A percentile compares a stretch with the other conserved stretches of the same genome.
Evolutionary conservation across 805 yeast genomes (phyloP).

Genomic region (Suhomyces canberraensis): DNA sequence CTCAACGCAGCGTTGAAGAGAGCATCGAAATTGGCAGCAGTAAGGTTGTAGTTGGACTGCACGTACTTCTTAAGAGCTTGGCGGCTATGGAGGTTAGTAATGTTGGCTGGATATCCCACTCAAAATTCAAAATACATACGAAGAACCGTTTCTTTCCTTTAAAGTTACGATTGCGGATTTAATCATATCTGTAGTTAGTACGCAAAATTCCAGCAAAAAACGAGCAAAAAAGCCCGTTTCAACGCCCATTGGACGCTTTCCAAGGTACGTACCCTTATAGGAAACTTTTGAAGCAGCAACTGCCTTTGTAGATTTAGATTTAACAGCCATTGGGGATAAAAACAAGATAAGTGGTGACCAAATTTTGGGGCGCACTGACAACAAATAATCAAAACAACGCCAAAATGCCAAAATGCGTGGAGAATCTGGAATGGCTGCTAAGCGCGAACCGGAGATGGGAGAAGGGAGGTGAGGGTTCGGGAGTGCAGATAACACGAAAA

Average conservation of each 20-base stretch:
- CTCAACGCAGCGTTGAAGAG: slow-evolving; percentile 75
- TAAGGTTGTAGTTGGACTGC: slow-evolving; percentile 56
- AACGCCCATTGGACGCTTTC: too few species aligned
- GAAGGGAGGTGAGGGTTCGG: too few species aligned
- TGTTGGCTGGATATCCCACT: not conserved
- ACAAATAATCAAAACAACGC: slow-evolving; percentile 7
- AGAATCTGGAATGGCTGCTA: not conserved
- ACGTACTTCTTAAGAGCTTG: slow-evolving; percentile 85
- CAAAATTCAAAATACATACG: slow-evolving; percentile 42
- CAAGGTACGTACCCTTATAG: slow-evolving; percentile 48
- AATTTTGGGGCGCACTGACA: slow-evolving; percentile 4
- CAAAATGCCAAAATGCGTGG: not conserved
- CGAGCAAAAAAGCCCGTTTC: not conserved
- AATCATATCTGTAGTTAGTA: slow-evolving; percentile 49
- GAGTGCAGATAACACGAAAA: too few species aligned
- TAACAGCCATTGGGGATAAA: slow-evolving; percentile 32
- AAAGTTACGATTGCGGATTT: slow-evolving; percentile 65
- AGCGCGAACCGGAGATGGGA: not conserved
- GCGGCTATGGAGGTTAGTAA: slow-evolving; percentile 49
- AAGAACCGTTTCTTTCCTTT: slow-evolving; percentile 78
- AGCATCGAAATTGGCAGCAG: slow-evolving; percentile 65
- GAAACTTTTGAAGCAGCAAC: slow-evolving; percentile 32
- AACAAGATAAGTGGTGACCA: not conserved
- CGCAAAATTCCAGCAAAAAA: not conserved
- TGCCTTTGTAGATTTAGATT: slow-evolving; percentile 15